A percentile compares a stretch with the other conserved stretches of the same genome.
These are phyloP conservation scores for Paralagenidium karlingii DNA, from an alignment of 352 stramenopile species.

Conservation along the genomic window DNA sequence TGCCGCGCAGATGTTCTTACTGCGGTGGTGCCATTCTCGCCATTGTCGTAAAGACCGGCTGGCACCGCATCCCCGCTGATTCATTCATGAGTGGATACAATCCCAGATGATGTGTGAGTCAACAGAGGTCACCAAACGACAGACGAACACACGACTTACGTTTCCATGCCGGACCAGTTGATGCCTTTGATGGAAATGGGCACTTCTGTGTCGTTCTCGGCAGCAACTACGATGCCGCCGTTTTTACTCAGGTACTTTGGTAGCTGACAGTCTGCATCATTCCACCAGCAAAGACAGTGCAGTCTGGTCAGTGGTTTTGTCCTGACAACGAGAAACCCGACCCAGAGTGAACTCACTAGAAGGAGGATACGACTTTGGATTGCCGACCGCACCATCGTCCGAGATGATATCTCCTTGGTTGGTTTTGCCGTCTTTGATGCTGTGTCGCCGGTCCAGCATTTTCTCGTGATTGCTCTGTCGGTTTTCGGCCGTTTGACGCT, in stretches of 20 bases:
- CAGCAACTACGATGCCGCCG: conserved; percentile 4
- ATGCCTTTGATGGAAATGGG: conserved; percentile 7
- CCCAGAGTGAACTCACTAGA: conserved; percentile 4
- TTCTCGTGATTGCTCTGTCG: conserved; percentile 1
- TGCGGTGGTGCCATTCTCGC: conserved; percentile 8
- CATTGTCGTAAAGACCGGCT: conserved; percentile 9
- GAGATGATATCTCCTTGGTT: neutral
- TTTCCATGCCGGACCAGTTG: conserved; percentile 14
- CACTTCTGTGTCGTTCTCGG: conserved; percentile 1
- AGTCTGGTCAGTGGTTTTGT: too few relatives aligned
- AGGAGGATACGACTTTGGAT: conserved; percentile 32
- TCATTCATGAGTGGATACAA: too few relatives aligned
- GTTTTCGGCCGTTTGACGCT: neutral
- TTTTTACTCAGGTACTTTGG: conserved; percentile 11
- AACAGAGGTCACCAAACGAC: neutral
- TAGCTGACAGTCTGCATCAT: conserved; percentile 13
- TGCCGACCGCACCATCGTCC: conserved; percentile 22
- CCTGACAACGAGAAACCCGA: neutral
- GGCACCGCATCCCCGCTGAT: conserved; percentile 1
- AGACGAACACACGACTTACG: conserved; percentile 8
- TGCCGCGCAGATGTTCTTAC: conserved; percentile 6
- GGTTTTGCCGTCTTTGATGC: neutral
- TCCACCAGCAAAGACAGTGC: too few relatives aligned
- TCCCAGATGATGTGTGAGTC: too few relatives aligned
- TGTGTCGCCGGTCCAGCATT: neutral